Base-by-base conservation (phyloP, 768 basidiomycete species). In the Sutorius australiensis region DNA sequence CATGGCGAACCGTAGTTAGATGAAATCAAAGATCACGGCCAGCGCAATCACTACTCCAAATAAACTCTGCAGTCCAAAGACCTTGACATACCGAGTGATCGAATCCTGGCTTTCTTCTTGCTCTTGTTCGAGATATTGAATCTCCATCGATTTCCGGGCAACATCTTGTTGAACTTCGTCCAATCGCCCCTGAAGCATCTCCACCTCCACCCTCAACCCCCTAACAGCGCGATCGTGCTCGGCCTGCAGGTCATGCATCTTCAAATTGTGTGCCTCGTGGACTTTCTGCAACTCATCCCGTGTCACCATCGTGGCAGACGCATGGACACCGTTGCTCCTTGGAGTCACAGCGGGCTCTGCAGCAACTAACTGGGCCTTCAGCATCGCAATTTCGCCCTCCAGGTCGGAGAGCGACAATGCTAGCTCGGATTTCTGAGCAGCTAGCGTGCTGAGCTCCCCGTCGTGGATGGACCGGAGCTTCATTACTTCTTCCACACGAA, bases 201-300 rank as follows among this genome's bases (percentile, higher is more conserved):
- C 82, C 8, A 90, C 75, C 61, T 89, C 79, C 33, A 79, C 78
- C 62, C 71, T 77, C 46, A 86, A 49, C 36, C 60, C 73, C 59
- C 79, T 80, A 44, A 83, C 65, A 27, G 72, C 73, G 59, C 82
- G 83, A 30, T 83, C 82, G 61, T 88, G 81, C 19, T 79, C 80
- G 14, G 84, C 83, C 65, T 86, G 76, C 50, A 92, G 57, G 69
- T 92, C 89, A 47, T 84, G 73, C 58, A 94, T 66, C 73, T 87
- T 92, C 56, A 86, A 75, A 65, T 87, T 89, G 67, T 94, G 92
- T 6, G 92, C 92, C 67, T 90, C 87, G 58, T 93, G 87, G 63
- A 89, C 71, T 62, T 77, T 80, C 65, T 84, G 82, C 37, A 94
- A 71, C 51, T 93, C 90, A 57, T 90, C 89, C 60, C 83, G 85